Base-by-base conservation (phyloP, 2,329 filamentous ascomycete species). In the Colletotrichum spinosum region DNA sequence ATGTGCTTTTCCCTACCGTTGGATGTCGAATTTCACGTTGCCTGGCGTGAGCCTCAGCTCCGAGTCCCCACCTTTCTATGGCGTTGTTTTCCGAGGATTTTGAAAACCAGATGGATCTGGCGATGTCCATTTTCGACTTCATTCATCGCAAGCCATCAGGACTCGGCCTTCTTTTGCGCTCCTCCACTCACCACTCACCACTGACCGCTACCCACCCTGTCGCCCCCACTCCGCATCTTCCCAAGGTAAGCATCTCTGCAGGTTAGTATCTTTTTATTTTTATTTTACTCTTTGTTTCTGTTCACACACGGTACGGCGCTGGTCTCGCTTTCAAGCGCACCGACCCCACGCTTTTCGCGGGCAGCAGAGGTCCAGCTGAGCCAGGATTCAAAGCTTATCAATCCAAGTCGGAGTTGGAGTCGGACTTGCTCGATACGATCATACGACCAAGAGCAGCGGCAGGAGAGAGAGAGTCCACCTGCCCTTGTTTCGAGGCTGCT, bases 301-400 rank as follows among this genome's bases (percentile, higher is more conserved):
- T 46, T 17, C 15, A 41, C 35, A 45, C 51, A 17, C 12, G 38
- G 12, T 13, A 41, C 34, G 25, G 11, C 17, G 25, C 35, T 15
- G 41, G 9, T 48, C 39, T 55, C 38, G 25, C 17, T 52, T 45
- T 41, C 50, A 65, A 65, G 62, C 62, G 58, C 62, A 65, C 62
- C 62, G 56, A 62, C 62, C 62, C 57, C 62, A 33, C 46, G 52
- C 41, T 58, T 10, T 39, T 58, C 41, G 39, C 51, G 46, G 41
- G 42, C 51, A 55, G 11, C 54, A 48, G n/a, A 37, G 44, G 25
- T 25, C 45, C 55, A 58, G 46, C 34, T 42, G 45, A 55, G 33
- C 33, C 55, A n/a, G 33, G 8, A 42, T 11, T 44, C 34, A 41
- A 12, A 55, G n/a, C 17, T 25, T 25, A 25, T 25, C 25, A 25